Evolutionary conservation across 164 flowering plant genomes (phyloP).

Genomic region (Annona cherimola): DNA sequence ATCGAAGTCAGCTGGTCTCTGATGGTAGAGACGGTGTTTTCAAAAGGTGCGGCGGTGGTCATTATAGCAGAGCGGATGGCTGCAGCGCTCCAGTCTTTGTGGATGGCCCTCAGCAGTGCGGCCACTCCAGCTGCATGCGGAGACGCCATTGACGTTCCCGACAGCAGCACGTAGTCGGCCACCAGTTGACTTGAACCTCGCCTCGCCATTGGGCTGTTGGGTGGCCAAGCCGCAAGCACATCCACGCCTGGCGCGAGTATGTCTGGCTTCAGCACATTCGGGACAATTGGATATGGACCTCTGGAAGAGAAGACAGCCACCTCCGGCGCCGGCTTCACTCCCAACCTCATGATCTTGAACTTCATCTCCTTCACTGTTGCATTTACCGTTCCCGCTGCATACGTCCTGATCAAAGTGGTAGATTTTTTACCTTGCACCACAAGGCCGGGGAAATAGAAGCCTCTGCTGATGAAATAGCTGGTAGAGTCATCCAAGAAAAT

Average conservation of each 20-base stretch:
- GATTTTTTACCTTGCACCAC: background rate
- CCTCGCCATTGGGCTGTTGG: constrained; percentile 8
- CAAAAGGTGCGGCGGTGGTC: constrained; percentile 42
- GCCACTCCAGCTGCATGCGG: constrained; percentile 62
- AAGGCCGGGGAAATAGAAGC: constrained; percentile 17
- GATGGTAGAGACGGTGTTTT: constrained; percentile 32
- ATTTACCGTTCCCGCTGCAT: constrained; percentile 3
- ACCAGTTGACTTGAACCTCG: constrained; percentile 4
- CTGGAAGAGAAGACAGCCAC: constrained; percentile 27
- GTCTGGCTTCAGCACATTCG: constrained; percentile 26
- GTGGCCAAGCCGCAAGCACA: constrained; percentile 28
- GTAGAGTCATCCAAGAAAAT: constrained; percentile 12
- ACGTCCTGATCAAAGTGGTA: constrained; percentile 7
- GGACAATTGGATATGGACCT: constrained; percentile 27
- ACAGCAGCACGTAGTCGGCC: constrained; percentile 29
- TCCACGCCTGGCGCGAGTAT: constrained; percentile 32
- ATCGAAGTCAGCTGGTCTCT: too few species aligned
- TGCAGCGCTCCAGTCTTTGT: constrained; percentile 51
- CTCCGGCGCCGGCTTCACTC: constrained; percentile 27
- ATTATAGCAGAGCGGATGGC: constrained; percentile 54
- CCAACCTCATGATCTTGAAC: constrained; percentile 20
- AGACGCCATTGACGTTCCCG: constrained; percentile 69
- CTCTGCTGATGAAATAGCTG: background rate
- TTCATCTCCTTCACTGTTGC: constrained; percentile 22
- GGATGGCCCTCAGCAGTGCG: constrained; percentile 50